Conservation (phyloP, 2,329 filamentous ascomycete species). For the Colletotrichum tanaceti region DNA sequence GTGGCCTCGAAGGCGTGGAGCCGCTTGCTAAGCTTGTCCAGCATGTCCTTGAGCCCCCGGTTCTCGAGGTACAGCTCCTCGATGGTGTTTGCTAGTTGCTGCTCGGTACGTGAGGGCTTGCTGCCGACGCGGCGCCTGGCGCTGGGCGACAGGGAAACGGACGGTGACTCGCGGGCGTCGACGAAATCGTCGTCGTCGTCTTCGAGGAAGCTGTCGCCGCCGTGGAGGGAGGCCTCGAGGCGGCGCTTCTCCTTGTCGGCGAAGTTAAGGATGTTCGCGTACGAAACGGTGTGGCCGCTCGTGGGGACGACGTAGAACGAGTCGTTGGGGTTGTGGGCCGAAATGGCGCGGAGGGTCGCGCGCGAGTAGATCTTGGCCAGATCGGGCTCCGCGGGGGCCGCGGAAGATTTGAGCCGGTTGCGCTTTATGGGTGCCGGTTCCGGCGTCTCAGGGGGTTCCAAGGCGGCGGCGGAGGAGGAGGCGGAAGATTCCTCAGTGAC, state of each 20-base stretch:
- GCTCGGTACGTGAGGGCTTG: slow-evolving; percentile 54
- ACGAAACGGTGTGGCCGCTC: slow-evolving; percentile 90
- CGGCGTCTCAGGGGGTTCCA: slow-evolving; percentile 50
- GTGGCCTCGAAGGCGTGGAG: slow-evolving; percentile 95
- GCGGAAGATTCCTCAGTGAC: slow-evolving; percentile 61
- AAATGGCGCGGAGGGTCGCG: slow-evolving; percentile 83
- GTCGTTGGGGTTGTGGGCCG: slow-evolving; percentile 72
- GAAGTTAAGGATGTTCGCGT: slow-evolving; percentile 85
- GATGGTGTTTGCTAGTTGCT: slow-evolving; percentile 71
- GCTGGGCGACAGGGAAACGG: slow-evolving; percentile 57
- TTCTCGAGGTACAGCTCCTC: slow-evolving; percentile 94
- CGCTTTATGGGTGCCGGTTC: slow-evolving; percentile 54
- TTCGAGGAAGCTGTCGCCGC: slow-evolving; percentile 60
- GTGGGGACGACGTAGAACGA: slow-evolving; percentile 97
- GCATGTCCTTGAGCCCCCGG: slow-evolving; percentile 81
- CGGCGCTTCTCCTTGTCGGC: slow-evolving; percentile 75
- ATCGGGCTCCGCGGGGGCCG: slow-evolving; percentile 71
- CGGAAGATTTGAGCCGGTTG: slow-evolving; percentile 50
- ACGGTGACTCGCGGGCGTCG: slow-evolving; percentile 78
- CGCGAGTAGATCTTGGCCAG: slow-evolving; percentile 86
- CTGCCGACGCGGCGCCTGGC: slow-evolving; percentile 53
- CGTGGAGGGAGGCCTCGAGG: slow-evolving; percentile 62
- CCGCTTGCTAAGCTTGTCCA: slow-evolving; percentile 87
- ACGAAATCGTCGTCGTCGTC: slow-evolving; percentile 88
- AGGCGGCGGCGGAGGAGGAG: slow-evolving; percentile 38